These are phyloP conservation scores for Macrophomina pseudophaseolina DNA, from an alignment of 2,329 filamentous ascomycete genomes.

Conservation along the genomic window DNA sequence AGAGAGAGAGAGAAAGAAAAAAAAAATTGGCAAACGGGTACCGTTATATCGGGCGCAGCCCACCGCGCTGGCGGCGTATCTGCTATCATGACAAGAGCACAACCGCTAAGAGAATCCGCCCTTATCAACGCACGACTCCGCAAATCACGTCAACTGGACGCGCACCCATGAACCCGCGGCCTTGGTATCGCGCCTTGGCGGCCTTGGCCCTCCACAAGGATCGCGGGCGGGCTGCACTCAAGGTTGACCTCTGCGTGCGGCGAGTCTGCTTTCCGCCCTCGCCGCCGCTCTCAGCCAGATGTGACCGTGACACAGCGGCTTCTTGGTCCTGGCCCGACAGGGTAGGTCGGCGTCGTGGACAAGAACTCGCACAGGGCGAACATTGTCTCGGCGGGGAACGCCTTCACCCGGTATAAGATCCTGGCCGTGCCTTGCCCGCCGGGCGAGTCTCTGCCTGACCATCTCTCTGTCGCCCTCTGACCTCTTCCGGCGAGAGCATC, in stretches of 20 bases:
- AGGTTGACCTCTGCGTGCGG: slow-evolving; percentile 12
- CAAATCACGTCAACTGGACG: slow-evolving; percentile 23
- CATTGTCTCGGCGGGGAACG: slow-evolving; percentile 9
- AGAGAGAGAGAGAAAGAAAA: not conserved
- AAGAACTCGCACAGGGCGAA: slow-evolving; percentile 1
- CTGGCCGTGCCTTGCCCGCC: not conserved
- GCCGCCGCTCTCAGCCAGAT: not conserved
- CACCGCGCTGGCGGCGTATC: slow-evolving; percentile 21
- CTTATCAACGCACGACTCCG: slow-evolving; percentile 23
- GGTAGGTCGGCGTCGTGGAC: slow-evolving; percentile 14
- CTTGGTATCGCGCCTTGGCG: slow-evolving; percentile 22
- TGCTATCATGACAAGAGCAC: slow-evolving; percentile 21
- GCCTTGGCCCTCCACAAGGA: slow-evolving; percentile 23
- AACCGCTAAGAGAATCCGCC: slow-evolving; percentile 18
- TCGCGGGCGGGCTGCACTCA: slow-evolving; percentile 16
- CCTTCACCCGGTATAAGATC: slow-evolving; percentile 15
- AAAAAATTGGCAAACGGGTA: not conserved
- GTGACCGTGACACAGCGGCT: slow-evolving; percentile 19
- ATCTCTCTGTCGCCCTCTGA: slow-evolving; percentile 1
- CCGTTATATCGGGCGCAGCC: not conserved
- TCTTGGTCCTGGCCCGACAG: not conserved
- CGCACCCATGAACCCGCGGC: not conserved
- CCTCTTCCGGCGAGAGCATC: slow-evolving; percentile 9
- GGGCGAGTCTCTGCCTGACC: not conserved
- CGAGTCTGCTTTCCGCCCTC: slow-evolving; percentile 16